phyloP scores from a whole-genome alignment of 164 flowering plant genomes.

The Umbellularia californica region DNA sequence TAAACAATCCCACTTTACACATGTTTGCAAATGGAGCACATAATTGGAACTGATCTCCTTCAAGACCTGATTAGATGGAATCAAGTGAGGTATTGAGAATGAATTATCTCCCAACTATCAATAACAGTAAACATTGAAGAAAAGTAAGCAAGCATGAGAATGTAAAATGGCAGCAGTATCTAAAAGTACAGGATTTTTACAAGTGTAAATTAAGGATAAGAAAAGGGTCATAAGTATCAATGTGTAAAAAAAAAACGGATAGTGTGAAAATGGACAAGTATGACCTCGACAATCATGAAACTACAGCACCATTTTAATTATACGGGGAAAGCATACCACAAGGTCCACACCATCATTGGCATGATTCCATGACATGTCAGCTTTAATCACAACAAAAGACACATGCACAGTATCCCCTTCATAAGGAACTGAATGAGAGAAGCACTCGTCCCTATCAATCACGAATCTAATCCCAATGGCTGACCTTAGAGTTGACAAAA shows the following conservation, averaged over 20 bases:
- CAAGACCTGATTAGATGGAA: too few species aligned
- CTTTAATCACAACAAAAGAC: slow-evolving; percentile 81
- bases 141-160: too few species aligned
- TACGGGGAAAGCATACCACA: slow-evolving; percentile 51
- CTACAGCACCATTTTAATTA: background rate
- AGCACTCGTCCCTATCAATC: slow-evolving; percentile 85
- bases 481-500: slow-evolving; percentile 21
- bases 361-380: slow-evolving; percentile 62
- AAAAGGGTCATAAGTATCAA: too few species aligned
- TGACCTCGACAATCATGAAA: background rate
- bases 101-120: too few species aligned
- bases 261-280: background rate
- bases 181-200: background rate
- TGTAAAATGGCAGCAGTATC: too few species aligned
- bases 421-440: slow-evolving; percentile 63
- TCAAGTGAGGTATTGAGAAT: too few species aligned
- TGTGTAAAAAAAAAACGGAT: background rate
- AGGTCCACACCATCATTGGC: slow-evolving; percentile 77
- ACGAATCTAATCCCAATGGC: slow-evolving; percentile 73
- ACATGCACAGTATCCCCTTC: slow-evolving; percentile 72
- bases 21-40: too few species aligned
- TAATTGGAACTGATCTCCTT: too few species aligned
- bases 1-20: too few species aligned
- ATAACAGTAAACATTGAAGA: too few species aligned
- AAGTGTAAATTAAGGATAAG: background rate